phyloP scores from a whole-genome alignment of 306 rosid genomes.

The Glycine soja region DNA sequence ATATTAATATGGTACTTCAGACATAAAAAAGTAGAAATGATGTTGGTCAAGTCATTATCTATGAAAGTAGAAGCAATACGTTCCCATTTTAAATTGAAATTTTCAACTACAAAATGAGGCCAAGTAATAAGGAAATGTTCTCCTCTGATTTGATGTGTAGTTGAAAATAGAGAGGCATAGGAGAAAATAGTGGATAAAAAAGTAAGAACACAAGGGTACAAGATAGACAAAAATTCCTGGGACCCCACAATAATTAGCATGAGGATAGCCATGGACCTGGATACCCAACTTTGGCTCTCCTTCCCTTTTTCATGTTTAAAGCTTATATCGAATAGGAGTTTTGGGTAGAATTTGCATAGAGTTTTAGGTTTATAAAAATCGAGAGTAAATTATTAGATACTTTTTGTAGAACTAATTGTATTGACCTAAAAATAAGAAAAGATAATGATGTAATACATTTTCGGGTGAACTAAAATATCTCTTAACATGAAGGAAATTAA shows the following conservation, averaged over 20 bases:
- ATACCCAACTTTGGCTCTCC: no score
- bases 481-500: no score
- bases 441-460: no score
- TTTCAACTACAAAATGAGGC: slow-evolving; percentile 15
- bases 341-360: no score
- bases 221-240: not conserved
- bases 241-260: not conserved
- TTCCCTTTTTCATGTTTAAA: no score
- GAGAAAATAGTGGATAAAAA: slow-evolving; percentile 10
- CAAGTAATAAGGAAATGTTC: slow-evolving; percentile 26
- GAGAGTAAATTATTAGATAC: no score
- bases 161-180: slow-evolving; percentile 22
- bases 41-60: slow-evolving; percentile 32
- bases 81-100: slow-evolving; percentile 19
- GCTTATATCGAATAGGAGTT: no score
- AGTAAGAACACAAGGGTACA: not conserved
- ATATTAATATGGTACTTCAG: slow-evolving; percentile 38
- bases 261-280: not conserved
- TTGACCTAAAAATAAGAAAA: no score
- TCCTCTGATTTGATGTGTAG: slow-evolving; percentile 35
- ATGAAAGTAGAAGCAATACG: slow-evolving; percentile 36
- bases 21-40: slow-evolving; percentile 13
- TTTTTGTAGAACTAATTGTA: no score
- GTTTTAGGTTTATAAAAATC: no score
- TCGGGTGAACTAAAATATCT: no score